Evolutionary conservation across 768 basidiomycete species (phyloP).

Genomic region (Pulveroboletus frians): DNA sequence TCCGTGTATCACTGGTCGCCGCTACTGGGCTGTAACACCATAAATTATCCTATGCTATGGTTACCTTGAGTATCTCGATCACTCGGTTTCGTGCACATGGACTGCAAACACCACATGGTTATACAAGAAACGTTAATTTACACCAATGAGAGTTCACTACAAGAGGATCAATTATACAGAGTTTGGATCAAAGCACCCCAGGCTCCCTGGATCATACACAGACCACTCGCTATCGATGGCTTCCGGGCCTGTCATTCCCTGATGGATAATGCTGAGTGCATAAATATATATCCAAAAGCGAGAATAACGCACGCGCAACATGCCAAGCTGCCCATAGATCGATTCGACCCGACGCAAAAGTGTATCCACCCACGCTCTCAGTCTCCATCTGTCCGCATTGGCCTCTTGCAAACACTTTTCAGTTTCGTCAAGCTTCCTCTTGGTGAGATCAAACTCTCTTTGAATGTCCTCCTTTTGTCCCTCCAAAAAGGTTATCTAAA

Average conservation of each 20-base stretch:
- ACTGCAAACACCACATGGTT: not conserved
- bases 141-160: not conserved
- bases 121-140: not conserved
- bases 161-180: not conserved
- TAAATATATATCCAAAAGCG: not conserved
- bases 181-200: not conserved
- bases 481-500: conserved; percentile 16
- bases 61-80: not conserved
- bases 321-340: conserved; percentile 7
- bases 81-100: no score
- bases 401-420: conserved; percentile 15
- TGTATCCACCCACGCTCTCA: conserved; percentile 7
- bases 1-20: conserved; percentile 8
- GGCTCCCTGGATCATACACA: not conserved
- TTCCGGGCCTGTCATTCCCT: conserved; percentile 9
- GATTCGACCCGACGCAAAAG: conserved; percentile 10
- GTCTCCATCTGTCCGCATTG: conserved; percentile 10
- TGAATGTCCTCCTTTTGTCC: conserved; percentile 13
- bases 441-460: conserved; percentile 11
- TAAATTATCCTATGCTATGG: not conserved
- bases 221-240: not conserved
- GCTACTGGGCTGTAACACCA: not conserved
- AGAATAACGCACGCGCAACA: conserved; percentile 9
- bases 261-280: not conserved
- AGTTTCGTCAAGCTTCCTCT: conserved; percentile 17